Percentiles rank a stretch among this genome's conserved stretches.
phyloP scores from a whole-genome alignment of 148 eudicot species.

The Rhododendron henanense region DNA sequence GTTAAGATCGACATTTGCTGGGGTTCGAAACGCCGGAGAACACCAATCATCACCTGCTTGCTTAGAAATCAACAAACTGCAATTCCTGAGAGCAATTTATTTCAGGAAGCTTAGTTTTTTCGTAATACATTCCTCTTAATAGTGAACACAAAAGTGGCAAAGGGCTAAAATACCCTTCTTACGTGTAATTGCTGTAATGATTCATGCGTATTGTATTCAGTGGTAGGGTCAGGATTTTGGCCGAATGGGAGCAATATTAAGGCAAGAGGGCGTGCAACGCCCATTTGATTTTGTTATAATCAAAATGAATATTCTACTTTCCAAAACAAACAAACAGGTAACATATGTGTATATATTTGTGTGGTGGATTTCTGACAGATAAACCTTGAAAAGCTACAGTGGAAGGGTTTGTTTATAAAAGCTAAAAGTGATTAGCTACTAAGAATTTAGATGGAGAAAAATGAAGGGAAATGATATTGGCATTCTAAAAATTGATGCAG shows the following conservation, averaged over 20 bases:
- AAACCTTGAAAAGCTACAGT: neutral
- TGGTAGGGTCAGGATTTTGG: neutral
- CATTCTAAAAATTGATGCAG: no score
- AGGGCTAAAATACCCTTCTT: neutral
- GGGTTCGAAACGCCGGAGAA: slow-evolving; percentile 71
- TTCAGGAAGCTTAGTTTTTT: neutral
- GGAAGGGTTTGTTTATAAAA: neutral
- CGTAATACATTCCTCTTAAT: neutral
- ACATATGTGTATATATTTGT: no score
- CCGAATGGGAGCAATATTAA: neutral
- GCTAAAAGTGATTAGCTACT: no score
- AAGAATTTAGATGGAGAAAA: no score
- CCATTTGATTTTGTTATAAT: neutral
- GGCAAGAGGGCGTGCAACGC: neutral
- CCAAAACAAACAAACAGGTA: neutral
- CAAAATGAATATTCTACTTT: neutral
- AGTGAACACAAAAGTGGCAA: neutral
- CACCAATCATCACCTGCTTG: slow-evolving; percentile 22
- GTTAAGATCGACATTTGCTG: slow-evolving; percentile 37
- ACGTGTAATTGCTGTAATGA: neutral
- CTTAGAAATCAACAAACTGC: slow-evolving; percentile 3
- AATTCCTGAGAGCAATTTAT: neutral
- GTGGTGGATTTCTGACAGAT: neutral
- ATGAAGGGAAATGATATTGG: no score
- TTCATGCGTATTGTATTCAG: neutral